Base-by-base conservation (phyloP, 2,329 filamentous ascomycete genomes). In the Dryadomyces quercivorus region DNA sequence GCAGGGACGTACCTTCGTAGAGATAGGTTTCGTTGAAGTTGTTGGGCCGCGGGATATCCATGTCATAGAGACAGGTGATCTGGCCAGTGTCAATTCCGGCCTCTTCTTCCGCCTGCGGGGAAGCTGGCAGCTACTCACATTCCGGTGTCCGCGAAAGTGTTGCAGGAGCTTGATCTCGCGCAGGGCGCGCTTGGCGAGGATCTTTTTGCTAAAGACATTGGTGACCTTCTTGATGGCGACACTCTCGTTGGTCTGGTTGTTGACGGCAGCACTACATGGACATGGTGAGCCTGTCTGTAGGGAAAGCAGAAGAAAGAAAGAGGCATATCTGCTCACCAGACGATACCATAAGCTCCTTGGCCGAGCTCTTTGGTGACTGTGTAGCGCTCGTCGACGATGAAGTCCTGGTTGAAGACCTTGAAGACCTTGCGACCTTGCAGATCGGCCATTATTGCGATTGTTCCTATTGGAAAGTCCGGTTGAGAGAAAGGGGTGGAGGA, bases 151-250 rank as follows among this genome's bases (percentile, higher is more conserved):
- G 64, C 93, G 82, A 75, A 98, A 98, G 72, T 98, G 93, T 75
- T 97, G 92, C 60, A 98, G 78, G 63, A 98, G 81, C 81, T 97
- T 98, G 74, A 98, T 97, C 75, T 98, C 93, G 70, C 93, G 84
- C 76, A 98, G 73, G 51, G 93, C 93, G 66, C 93, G 88, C 83
- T 98, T 98, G 64, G 93, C 93, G 62, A 98, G 80, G 63, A 98
- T 98, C 82, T 97, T 97, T 76, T 98, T 98, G 80, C 90, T 96
- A 73, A 98, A 98, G 64, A 98, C 92, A 86, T 98, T 98, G 75
- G 93, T 98, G 69, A 98, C 89, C 74, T 98, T 98, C 75, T 98
- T 98, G 77, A 98, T 93, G 64, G 93, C 93, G 59, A 98, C 91
- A 44, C 92, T 91, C 69, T 98, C 93, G 65, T 83, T 85, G 36